Base-by-base conservation (phyloP, 2,329 filamentous ascomycete species). In the Ceratocystis eucalypticola region DNA sequence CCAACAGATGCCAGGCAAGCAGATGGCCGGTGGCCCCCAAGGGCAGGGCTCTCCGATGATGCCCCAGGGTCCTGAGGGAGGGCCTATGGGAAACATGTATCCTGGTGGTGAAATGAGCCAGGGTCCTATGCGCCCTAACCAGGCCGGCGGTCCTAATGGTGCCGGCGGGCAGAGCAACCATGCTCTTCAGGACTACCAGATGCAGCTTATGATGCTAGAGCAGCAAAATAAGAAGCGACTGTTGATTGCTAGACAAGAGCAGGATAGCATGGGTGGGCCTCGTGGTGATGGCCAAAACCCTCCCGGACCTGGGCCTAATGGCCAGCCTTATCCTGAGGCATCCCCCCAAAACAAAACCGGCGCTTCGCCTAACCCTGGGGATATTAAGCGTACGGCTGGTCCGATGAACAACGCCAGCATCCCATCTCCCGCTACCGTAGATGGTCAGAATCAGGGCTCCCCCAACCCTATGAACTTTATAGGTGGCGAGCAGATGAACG, bases 201-300 rank as follows among this genome's bases (percentile, higher is more conserved):
- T 92, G 88, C 89, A 93, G 74, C 77, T 93, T 73, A 93, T 92
- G 89, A 77, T 92, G 62, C 81, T 93, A 17, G 89, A 93, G 76
- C 89, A 92, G 75, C 88, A 93, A 76, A 93, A 93, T 72, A 93
- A 92, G 80, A 92, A 91, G 76, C 81, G 89, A 20, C 80, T 93
- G 62, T 85, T 91, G 80, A 91, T 91, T 88, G 89, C 89, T 46
- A 84, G 89, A 20, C 88, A 87, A 73, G 85, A 91, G 73, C 88
- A 93, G 74, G 89, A 92, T 68, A 80, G 77, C 63, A 77, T 79
- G 68, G 55, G 55, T 2, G 77, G 78, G 69, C 77, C 79, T 46
- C 77, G 81, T 70, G 80, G 75, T 63, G 82, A 80, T 28, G 79
- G 79, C 37, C 79, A 80, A 25, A 80, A 78, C 41, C 79, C 80